Evolutionary conservation across 2,329 filamentous ascomycete species (phyloP).

Genomic region (Cytospora paraplurivora): DNA sequence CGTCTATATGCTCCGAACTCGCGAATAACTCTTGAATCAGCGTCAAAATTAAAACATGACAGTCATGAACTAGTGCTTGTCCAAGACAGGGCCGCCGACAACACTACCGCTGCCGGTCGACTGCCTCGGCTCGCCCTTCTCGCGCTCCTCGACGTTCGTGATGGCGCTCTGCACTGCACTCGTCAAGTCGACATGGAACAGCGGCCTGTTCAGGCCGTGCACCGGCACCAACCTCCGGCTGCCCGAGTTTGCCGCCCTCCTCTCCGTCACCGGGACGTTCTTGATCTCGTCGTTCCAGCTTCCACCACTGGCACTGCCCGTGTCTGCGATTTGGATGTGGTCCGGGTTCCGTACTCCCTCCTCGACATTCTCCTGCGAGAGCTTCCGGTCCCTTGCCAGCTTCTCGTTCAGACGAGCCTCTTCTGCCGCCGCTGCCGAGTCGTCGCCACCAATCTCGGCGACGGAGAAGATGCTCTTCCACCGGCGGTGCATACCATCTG

Average conservation of each 20-base stretch:
- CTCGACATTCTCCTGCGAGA: slow-evolving; percentile 19
- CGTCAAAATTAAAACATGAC: not conserved
- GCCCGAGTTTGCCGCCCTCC: slow-evolving; percentile 36
- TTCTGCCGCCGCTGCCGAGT: slow-evolving; percentile 69
- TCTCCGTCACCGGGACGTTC: slow-evolving; percentile 35
- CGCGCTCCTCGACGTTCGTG: slow-evolving; percentile 68
- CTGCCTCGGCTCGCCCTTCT: slow-evolving; percentile 32
- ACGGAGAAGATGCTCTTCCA: slow-evolving; percentile 98
- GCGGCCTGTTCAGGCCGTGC: slow-evolving; percentile 82
- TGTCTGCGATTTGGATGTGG: slow-evolving; percentile 27
- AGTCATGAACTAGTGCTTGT: not conserved
- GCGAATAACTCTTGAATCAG: not conserved
- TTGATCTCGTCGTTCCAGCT: slow-evolving; percentile 40
- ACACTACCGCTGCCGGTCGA: slow-evolving; percentile 25
- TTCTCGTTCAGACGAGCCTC: slow-evolving; percentile 65
- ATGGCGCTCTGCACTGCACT: slow-evolving; percentile 87
- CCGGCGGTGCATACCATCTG: slow-evolving; percentile 58
- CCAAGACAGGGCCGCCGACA: not conserved
- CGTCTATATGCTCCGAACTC: not conserved
- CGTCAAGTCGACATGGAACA: slow-evolving; percentile 93
- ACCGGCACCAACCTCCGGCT: slow-evolving; percentile 65
- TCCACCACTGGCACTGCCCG: slow-evolving; percentile 26
- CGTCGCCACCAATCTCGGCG: slow-evolving; percentile 73
- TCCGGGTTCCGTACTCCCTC: slow-evolving; percentile 21
- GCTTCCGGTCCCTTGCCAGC: slow-evolving; percentile 32